A percentile compares a stretch with the other conserved stretches of the same genome.
Conservation (phyloP, 75 land plant species). For the Pinus albicaulis region DNA sequence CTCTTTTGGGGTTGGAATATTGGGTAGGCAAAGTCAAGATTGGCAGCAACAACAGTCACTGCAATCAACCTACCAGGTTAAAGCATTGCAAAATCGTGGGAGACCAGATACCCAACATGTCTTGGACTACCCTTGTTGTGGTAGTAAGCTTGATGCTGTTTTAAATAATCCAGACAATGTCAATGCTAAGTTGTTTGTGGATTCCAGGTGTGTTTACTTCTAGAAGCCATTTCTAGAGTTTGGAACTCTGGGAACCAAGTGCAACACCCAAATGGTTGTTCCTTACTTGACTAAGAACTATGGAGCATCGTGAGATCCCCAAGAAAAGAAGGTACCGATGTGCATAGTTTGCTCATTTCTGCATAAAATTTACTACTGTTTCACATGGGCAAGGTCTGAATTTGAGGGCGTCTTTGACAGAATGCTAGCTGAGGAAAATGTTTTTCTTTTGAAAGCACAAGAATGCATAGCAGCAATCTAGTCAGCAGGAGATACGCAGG, state of each 20-base stretch:
- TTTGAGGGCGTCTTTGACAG: conserved; percentile 94
- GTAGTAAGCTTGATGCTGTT: conserved; percentile 54
- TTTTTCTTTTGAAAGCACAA: conserved; percentile 54
- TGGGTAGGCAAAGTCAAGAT: conserved; percentile 86
- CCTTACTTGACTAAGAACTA: conserved; percentile 91
- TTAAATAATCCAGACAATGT: conserved; percentile 89
- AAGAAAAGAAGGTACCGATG: conserved; percentile 97
- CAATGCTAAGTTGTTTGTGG: conserved; percentile 83
- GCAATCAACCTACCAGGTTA: conserved; percentile 64
- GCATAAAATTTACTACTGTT: conserved; percentile 85
- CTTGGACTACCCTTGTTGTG: conserved; percentile 87
- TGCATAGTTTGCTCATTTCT: conserved; percentile 94
- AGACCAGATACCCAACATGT: conserved; percentile 85
- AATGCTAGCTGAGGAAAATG: conserved; percentile 78
- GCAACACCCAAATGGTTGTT: conserved; percentile 98
- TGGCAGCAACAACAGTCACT: conserved; percentile 77
- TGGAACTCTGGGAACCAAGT: conserved; percentile 84
- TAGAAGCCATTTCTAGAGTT: conserved; percentile 93
- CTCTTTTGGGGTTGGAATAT: conserved; percentile 92
- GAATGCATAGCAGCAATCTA: conserved; percentile 67
- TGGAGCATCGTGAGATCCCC: conserved; percentile 93
- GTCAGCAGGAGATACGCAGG: conserved; percentile 87
- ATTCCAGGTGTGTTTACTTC: conserved; percentile 82
- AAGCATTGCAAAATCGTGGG: conserved; percentile 84
- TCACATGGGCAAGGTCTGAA: conserved; percentile 93